Base-by-base conservation (phyloP, 2,329 filamentous ascomycete genomes). In the Phoma sp. region DNA sequence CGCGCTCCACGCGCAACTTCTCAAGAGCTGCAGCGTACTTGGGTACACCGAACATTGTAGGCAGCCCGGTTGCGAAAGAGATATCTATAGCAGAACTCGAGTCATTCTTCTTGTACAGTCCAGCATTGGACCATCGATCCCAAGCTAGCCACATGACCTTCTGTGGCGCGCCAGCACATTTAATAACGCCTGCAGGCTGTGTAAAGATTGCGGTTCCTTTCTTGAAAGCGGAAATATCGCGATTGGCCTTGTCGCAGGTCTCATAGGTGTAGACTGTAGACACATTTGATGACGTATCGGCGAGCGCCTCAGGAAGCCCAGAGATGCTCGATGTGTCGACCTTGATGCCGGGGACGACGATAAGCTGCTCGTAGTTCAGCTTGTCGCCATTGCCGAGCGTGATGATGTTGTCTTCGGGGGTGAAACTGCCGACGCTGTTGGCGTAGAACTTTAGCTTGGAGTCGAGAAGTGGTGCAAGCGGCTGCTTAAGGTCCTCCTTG, bases 371-470 rank as follows among this genome's bases (percentile, higher is more conserved):
- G 62, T 89, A 89, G 67, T 69, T 77, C 40, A 89, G 62, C 64
- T 77, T 81, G 63, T 83, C 79, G 50, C 85, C 85, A 57, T 82
- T 82, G 49, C 67, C 74, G 1, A 88, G 79, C 0, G 80, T 84
- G 46, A 89, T 71, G 2, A 70, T 69, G 70, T 87, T 88, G 21
- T 85, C 73, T 27, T 84, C 80, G 0, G 87, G 87, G 0, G 76
- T 57, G 49, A 89, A 84, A 0, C 70, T 68, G 27, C 71, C 67
- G 2, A 88, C 84, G 2, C 72, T 69, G 1, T 81, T 73, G 54
- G 80, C 78, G 76, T 89, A 89, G 63, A 87, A 81, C 64, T 83
- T 83, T 58, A 89, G 72, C 65, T 85, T 85, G n/a, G 82, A 71
- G 62, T 88, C 81, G 7, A 89, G 72, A 43, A 89, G 68, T 43